phyloP scores from a whole-genome alignment of 306 rosid species.

The Alnus rubra region DNA sequence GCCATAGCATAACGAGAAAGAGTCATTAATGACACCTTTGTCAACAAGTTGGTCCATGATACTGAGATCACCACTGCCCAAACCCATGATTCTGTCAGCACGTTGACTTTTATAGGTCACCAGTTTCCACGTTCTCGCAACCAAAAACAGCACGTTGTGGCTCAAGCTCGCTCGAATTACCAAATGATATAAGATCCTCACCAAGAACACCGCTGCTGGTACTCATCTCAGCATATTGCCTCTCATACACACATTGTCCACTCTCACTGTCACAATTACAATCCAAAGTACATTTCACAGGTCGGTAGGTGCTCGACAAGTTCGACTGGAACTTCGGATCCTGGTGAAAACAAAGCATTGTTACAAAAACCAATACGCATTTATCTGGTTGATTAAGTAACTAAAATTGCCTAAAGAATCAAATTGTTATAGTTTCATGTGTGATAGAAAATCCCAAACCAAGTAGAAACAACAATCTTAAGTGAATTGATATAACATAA shows the following conservation, averaged over 20 bases:
- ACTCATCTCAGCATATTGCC: conserved; percentile 97
- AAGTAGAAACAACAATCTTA: background rate
- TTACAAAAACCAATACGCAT: conserved; percentile 19
- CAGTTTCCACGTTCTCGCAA: conserved; percentile 87
- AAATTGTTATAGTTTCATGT: background rate
- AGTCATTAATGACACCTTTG: conserved; percentile 69
- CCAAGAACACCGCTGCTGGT: conserved; percentile 87
- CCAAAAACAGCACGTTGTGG: conserved; percentile 90
- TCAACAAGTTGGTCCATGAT: conserved; percentile 89
- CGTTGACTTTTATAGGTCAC: conserved; percentile 86
- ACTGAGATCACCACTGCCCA: conserved; percentile 88
- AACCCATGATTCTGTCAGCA: conserved; percentile 97
- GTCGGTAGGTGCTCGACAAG: conserved; percentile 64
- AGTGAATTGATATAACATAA: background rate
- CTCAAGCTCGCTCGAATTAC: conserved; percentile 65
- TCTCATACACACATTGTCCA: conserved; percentile 71
- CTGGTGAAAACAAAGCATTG: conserved; percentile 39
- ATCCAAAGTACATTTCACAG: conserved; percentile 69
- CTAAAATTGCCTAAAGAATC: background rate
- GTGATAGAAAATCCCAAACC: background rate
- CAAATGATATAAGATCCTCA: conserved; percentile 80
- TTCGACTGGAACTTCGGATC: conserved; percentile 89
- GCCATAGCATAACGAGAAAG: conserved; percentile 96
- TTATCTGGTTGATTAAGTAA: background rate
- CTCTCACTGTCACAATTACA: conserved; percentile 69